A percentile compares a stretch with the other conserved stretches of the same genome.
Conservation (phyloP, 1,139 yeast species). For the Yamadazyma membranifaciens region DNA sequence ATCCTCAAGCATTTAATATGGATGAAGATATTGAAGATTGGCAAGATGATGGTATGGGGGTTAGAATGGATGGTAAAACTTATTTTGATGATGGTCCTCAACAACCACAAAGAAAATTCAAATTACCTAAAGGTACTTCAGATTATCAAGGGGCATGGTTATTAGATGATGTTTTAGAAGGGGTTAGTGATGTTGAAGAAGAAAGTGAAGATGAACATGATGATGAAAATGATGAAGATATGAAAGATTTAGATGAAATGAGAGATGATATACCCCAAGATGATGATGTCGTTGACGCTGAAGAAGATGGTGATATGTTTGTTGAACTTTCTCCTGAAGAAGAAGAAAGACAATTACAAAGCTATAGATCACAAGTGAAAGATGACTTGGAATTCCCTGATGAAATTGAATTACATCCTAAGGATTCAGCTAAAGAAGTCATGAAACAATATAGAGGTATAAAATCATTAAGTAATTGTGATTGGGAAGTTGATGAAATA, state of each 20-base stretch:
- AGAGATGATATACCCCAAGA: slow-evolving; percentile 22
- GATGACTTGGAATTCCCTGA: slow-evolving; percentile 96
- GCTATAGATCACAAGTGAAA: slow-evolving; percentile 65
- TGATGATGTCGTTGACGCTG: slow-evolving; percentile 28
- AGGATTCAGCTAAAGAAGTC: slow-evolving; percentile 71
- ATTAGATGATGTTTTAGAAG: slow-evolving; percentile 53
- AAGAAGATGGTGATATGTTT: slow-evolving; percentile 56
- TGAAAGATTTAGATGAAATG: slow-evolving; percentile 23
- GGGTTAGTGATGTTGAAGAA: slow-evolving; percentile 41
- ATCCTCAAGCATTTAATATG: slow-evolving; percentile 56
- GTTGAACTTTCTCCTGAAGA: slow-evolving; percentile 79
- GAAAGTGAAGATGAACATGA: slow-evolving; percentile 47
- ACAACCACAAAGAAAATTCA: slow-evolving; percentile 30
- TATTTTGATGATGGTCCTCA: slow-evolving; percentile 47
- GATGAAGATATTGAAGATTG: slow-evolving; percentile 25
- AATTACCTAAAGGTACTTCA: slow-evolving; percentile 84
- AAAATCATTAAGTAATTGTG: slow-evolving; percentile 73
- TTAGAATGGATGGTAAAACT: slow-evolving; percentile 69
- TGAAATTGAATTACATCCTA: slow-evolving; percentile 82
- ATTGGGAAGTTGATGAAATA: slow-evolving; percentile 85
- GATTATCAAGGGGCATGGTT: slow-evolving; percentile 95
- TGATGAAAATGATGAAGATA: slow-evolving; percentile 25
- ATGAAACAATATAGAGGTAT: slow-evolving; percentile 81
- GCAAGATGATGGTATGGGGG: slow-evolving; percentile 50
- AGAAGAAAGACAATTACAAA: slow-evolving; percentile 72